Base-by-base conservation (phyloP, 345 rosid genomes). In the Hibiscus trionum region DNA sequence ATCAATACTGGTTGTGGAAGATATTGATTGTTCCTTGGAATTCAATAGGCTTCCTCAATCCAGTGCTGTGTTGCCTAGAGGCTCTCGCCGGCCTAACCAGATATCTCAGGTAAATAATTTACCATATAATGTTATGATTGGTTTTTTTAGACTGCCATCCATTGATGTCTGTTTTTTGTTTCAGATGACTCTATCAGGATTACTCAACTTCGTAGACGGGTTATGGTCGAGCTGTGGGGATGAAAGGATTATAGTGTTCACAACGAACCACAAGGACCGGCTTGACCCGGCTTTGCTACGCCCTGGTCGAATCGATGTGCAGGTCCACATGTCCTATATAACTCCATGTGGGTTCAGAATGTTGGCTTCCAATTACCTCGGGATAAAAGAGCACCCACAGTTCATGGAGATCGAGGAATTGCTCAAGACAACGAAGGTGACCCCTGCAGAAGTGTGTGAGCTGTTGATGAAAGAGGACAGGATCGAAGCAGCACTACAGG, bases 181-280 rank as follows among this genome's bases (percentile, higher is more conserved):
- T 17, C 75, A 74, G 66, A 61, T 71, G 60, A 75, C 81, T 5
- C 71, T 71, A 14, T 78, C 81, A 49, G 78, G 81, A 29, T 21
- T 81, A 52, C 73, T 81, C 17, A 75, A 81, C 61, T 81, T 75
- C 70, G 21, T 75, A 2, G 81, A 78, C 47, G 84, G 81, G 59
- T 66, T 78, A 27, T 75, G 84, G 84, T 78, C 84, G 5, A 81
- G 79, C 68, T 65, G 81, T 26, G 81, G 77, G 37, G 81, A 81
- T 52, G 84, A 70, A 46, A 53, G 81, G 71, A 78, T 81, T 33
- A 75, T 81, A 55, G 75, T 81, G 61, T 77, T 81, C 73, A 78
- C 76, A 26, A 81, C 77, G 11, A 81, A 78, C 39, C 77, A 72
- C 61, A 81, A 72, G 68, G 79, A 78, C 3, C 44, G 14, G 47